Evolutionary conservation across 139 green algal genomes (phyloP).

Genomic region (Coelastrella sp.): DNA sequence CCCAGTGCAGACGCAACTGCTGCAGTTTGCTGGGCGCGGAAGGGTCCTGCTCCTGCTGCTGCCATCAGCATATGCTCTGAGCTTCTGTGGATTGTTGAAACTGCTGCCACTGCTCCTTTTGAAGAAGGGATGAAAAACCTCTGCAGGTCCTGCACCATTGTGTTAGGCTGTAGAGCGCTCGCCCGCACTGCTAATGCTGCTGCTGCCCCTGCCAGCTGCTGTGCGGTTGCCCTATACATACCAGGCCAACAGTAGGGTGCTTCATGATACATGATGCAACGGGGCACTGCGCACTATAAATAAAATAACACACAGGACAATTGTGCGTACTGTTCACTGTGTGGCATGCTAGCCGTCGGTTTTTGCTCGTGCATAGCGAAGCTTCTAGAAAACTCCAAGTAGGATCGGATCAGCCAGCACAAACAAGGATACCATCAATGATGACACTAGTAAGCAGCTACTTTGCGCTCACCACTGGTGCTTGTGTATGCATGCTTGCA

Average conservation of each 20-base stretch:
- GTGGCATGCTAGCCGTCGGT: not conserved
- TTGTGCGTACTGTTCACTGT: too few relatives aligned
- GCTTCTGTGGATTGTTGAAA: not conserved
- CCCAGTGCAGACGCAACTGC: not conserved
- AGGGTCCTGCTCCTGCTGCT: not conserved
- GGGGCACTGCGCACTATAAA: too few relatives aligned
- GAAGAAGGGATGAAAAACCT: not conserved
- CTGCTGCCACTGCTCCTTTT: not conserved
- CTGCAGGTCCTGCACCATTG: slow-evolving; percentile 31
- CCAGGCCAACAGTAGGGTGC: not conserved
- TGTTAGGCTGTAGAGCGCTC: not conserved
- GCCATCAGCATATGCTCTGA: not conserved
- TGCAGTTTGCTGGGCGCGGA: not conserved
- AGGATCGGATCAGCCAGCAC: too few relatives aligned
- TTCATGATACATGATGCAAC: too few relatives aligned
- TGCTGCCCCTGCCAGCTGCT: slow-evolving; percentile 12
- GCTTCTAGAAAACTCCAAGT: too few relatives aligned
- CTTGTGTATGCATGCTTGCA: slow-evolving; percentile 33
- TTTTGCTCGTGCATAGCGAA: not conserved
- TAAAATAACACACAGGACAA: too few relatives aligned
- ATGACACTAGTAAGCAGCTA: not conserved
- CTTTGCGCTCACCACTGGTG: slow-evolving; percentile 30
- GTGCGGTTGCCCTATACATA: slow-evolving; percentile 1
- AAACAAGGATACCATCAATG: too few relatives aligned
- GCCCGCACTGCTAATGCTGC: slow-evolving; percentile 25